Evolutionary conservation across 2,329 filamentous ascomycete species (phyloP), one percentile per base, ranked within the genome.

Genomic region (Neobulgaria alba): DNA sequence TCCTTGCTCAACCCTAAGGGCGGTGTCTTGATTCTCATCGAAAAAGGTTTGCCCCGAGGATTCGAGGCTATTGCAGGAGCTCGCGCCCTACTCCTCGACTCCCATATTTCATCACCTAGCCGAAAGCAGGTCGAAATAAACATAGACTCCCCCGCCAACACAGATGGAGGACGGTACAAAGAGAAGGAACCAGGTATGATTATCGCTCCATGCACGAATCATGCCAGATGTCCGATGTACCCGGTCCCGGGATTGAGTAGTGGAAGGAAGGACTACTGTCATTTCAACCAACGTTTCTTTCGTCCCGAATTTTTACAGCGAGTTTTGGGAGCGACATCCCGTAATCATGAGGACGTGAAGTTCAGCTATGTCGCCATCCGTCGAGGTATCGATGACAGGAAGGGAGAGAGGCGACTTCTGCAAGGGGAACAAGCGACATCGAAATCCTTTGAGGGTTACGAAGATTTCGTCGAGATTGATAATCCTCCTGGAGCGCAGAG

Each of bases 1-100:
- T 80, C 77, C 10, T 70, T 95, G 37, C 69, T 95, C 3, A 85
- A 84, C 38, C 84, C 84, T 1, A 73, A 89, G 14, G 90, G 90
- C 1, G 92, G 92, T 26, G 75, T 98, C 10, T 70, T 98, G 3
- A 76, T 96, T 36, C 64, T 96, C 3, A 66, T 95, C 16, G 92
- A 98, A 61, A 96, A 95, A 61, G 92, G 88, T 0, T 77, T 94
- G 10, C 85, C 88, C 10, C 78, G 86, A 32, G 92, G 92, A 0
- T 98, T 98, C 51, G 92, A 96, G 60, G 85, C 86, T 10, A 77
- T 98, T 30, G 90, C 87, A 9, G 84, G 83, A 35, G 88, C 89
- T 4, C 79, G 92, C 36, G 74, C 88, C 31, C 77, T 85, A 45
- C 67, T 98, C 1, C 69, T 96, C 1, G 75, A 84, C 46, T 77